Evolutionary conservation across 2,329 filamentous ascomycete species (phyloP), one percentile per base, ranked within the genome.

Genomic region (Sporothrix pallida): DNA sequence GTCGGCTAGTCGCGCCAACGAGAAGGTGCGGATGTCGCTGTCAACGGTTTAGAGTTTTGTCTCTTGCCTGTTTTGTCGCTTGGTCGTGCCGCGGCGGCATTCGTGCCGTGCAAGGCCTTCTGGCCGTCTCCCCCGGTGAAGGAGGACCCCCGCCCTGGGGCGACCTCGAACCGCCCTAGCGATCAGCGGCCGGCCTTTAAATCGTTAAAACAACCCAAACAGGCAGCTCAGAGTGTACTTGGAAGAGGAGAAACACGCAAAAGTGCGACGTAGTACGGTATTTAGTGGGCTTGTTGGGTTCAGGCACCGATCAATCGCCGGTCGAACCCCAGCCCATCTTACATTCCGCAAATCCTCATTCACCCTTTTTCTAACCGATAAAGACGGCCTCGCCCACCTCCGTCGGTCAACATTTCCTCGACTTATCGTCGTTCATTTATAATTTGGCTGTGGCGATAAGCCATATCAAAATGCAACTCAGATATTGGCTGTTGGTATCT

Each of bases 1-100:
- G 62, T 67, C 62, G 62, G 63, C 23, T 68, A 68, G 65, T 68
- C 23, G 65, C 65, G 65, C 65, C 65, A 68, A 68, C 65, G 23
- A 68, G 65, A 68, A 68, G 65, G 5, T 26, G 46, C 65, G 46
- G 31, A 37, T 37, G 37, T 68, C 65, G 65, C 46, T 42, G 58
- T 6, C 31, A 37, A 7, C n/a, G 26, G 20, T 15, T 37, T 46
- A 13, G 15, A 17, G 37, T 46, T 15, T 52, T 68, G 7, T 52
- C 44, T 65, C 63, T 31, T 68, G 44, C 63, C 63, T 68, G 7
- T 68, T 68, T 67, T 3, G 63, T 63, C 23, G 20, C 13, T 9
- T 20, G 52, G n/a, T 54, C 15, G 31, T 46, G 60, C 31, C 60
- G 31, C n/a, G 37, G 7, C 62, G 62, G n/a, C 62, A 48, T 12